Base-by-base conservation (phyloP, 164 flowering plant genomes). In the Echeveria elegans region DNA sequence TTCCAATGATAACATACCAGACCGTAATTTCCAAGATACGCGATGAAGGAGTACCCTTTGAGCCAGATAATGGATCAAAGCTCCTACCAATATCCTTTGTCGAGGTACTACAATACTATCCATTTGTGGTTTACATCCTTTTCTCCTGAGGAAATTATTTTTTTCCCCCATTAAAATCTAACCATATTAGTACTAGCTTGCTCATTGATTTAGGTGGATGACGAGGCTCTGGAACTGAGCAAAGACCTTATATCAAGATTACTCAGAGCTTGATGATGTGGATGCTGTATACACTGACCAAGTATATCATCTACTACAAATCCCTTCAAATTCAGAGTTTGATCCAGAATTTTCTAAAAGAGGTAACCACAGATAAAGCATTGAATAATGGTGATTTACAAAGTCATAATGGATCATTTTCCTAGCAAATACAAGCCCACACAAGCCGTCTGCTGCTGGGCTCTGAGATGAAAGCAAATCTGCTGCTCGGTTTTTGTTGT, bases 181-280 rank as follows among this genome's bases (percentile, higher is more conserved):
- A n/a, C n/a, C n/a, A n/a, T n/a, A n/a, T n/a, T 26, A 28, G 19
- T 38, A 41, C 0, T 7, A 32, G 10, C 6, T 34, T 9, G 71
- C 23, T 40, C 48, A 61, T 24, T 66, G 53, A n/a, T 71, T 73
- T 85, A 94, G 99, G 97, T 86, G 50, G 97, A 95, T 68, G 97
- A 91, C 67, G 97, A 95, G 77, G 97, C 97, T 85, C n/a, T n/a
- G 90, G 96, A 92, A 14, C 75, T 95, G 80, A 89, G 92, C 84
- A 95, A 83, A 76, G 94, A 86, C 50, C 87, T 95, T 40, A 77
- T 86, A 80, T 77, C 84, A 69, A 82, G 83, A 68, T 76, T 91
- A 69, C 96, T 95, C 21, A n/a, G 97, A 95, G 64, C 99, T 95
- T 65, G 96, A 92, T 71, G 99, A 92, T 72, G 99, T 95, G 62